phyloP scores from a whole-genome alignment of 306 rosid genomes.

The Cotoneaster glaucophyllus region DNA sequence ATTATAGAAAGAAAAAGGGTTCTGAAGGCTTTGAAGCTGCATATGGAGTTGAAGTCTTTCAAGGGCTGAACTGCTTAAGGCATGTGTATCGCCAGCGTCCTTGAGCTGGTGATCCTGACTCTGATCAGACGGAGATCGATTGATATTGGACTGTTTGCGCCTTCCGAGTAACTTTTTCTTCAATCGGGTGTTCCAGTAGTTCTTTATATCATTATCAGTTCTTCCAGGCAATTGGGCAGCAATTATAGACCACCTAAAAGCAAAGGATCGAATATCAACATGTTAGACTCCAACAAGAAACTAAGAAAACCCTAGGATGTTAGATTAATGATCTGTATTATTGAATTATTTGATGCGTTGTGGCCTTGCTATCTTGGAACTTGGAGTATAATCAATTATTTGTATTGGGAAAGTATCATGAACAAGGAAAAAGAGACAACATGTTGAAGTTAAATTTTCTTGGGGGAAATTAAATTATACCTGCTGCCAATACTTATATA shows the following conservation, averaged over 20 bases:
- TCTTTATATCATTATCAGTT: slow-evolving; percentile 94
- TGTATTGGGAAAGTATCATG: slow-evolving; percentile 11
- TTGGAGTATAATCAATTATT: neutral
- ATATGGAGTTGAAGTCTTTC: slow-evolving; percentile 96
- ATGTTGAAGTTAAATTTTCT: slow-evolving; percentile 14
- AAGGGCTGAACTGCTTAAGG: slow-evolving; percentile 69
- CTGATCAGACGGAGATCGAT: slow-evolving; percentile 1
- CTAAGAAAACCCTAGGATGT: neutral
- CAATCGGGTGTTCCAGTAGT: slow-evolving; percentile 93
- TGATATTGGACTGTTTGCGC: slow-evolving; percentile 50
- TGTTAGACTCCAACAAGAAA: slow-evolving; percentile 24
- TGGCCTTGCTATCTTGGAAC: neutral
- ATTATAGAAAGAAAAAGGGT: slow-evolving; percentile 60
- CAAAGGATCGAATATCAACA: slow-evolving; percentile 1
- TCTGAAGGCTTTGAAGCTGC: slow-evolving; percentile 85
- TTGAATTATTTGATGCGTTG: neutral
- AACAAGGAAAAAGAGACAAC: slow-evolving; percentile 57
- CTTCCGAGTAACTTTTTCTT: slow-evolving; percentile 89
- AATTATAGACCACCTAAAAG: slow-evolving; percentile 91
- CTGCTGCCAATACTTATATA: slow-evolving; percentile 99
- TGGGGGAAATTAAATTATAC: slow-evolving; percentile 23
- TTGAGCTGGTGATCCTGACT: slow-evolving; percentile 21
- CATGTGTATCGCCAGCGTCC: slow-evolving; percentile 33
- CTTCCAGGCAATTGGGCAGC: slow-evolving; percentile 99
- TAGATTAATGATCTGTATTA: neutral